Evolutionary conservation across 495 filamentous ascomycete species (phyloP).

Genomic region (Penicillium diatomitis): DNA sequence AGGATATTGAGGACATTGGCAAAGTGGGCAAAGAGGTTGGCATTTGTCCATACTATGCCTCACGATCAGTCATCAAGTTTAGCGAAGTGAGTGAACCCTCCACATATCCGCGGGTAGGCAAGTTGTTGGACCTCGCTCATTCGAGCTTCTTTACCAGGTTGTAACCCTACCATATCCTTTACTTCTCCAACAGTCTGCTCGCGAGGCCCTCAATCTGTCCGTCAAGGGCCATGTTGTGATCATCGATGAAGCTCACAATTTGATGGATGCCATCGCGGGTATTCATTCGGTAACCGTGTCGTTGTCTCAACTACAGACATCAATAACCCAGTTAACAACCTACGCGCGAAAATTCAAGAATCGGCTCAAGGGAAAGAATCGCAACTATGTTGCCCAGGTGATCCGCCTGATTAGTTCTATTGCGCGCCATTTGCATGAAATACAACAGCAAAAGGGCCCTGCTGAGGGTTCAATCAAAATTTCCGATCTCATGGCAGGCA

Average conservation of each 20-base stretch:
- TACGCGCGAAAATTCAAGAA: slow-evolving; percentile 86
- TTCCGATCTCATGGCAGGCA: slow-evolving; percentile 64
- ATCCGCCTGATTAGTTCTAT: slow-evolving; percentile 74
- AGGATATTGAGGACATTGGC: slow-evolving; percentile 89
- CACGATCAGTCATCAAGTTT: slow-evolving; percentile 68
- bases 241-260: slow-evolving; percentile 94
- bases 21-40: slow-evolving; percentile 66
- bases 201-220: slow-evolving; percentile 79
- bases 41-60: slow-evolving; percentile 94
- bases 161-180: slow-evolving; percentile 91
- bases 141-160: slow-evolving; percentile 43
- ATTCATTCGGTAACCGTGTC: slow-evolving; percentile 77
- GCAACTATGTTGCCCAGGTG: slow-evolving; percentile 82
- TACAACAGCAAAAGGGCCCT: slow-evolving; percentile 35
- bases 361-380: slow-evolving; percentile 82
- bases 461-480: slow-evolving; percentile 57
- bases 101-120: not conserved
- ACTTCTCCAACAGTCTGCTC: slow-evolving; percentile 77
- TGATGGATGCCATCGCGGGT: slow-evolving; percentile 87
- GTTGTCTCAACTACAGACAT: slow-evolving; percentile 59
- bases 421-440: slow-evolving; percentile 46
- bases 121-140: not conserved
- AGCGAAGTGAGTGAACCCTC: slow-evolving; percentile 49
- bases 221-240: slow-evolving; percentile 83
- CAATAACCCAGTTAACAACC: slow-evolving; percentile 61